Evolutionary conservation across 495 filamentous ascomycete genomes (phyloP).

Genomic region (Penicillium taxi): DNA sequence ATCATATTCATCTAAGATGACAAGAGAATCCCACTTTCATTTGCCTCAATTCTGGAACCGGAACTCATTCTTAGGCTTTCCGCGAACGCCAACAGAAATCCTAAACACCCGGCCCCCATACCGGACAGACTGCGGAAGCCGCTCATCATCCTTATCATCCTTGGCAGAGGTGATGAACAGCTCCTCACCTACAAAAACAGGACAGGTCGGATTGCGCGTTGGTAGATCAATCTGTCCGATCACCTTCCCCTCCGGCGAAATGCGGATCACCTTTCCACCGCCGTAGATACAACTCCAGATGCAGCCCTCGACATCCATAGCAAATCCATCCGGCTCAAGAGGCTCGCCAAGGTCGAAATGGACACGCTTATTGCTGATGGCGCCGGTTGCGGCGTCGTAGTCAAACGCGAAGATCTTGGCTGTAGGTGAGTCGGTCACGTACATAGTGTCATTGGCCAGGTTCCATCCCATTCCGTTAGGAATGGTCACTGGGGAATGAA

Average conservation of each 20-base stretch:
- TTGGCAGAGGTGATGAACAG: constrained; percentile 68
- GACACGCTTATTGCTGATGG: constrained; percentile 56
- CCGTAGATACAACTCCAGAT: constrained; percentile 76
- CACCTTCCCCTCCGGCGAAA: constrained; percentile 55
- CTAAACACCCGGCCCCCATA: constrained; percentile 59
- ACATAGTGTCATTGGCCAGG: constrained; percentile 65
- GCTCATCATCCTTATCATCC: constrained; percentile 45
- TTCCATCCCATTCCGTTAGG: constrained; percentile 81
- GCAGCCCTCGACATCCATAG: constrained; percentile 62
- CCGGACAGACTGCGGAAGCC: constrained; percentile 48
- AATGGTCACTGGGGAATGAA: constrained; percentile 61
- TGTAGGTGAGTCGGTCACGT: constrained; percentile 73
- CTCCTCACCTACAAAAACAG: constrained; percentile 64
- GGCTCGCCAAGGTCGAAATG: constrained; percentile 30
- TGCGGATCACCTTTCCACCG: constrained; percentile 57
- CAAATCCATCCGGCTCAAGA: constrained; percentile 66
- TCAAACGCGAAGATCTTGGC: constrained; percentile 66
- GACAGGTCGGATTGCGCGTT: constrained; percentile 63
- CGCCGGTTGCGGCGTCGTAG: constrained; percentile 56
- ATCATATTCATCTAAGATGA: too few relatives aligned
- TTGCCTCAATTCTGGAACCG: constrained; percentile 17
- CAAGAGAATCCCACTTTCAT: too few relatives aligned
- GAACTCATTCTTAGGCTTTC: constrained; percentile 51
- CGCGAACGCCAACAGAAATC: constrained; percentile 59
- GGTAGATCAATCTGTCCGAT: constrained; percentile 59